Base-by-base conservation (phyloP, 805 yeast species). In the Starmerella vitae region DNA sequence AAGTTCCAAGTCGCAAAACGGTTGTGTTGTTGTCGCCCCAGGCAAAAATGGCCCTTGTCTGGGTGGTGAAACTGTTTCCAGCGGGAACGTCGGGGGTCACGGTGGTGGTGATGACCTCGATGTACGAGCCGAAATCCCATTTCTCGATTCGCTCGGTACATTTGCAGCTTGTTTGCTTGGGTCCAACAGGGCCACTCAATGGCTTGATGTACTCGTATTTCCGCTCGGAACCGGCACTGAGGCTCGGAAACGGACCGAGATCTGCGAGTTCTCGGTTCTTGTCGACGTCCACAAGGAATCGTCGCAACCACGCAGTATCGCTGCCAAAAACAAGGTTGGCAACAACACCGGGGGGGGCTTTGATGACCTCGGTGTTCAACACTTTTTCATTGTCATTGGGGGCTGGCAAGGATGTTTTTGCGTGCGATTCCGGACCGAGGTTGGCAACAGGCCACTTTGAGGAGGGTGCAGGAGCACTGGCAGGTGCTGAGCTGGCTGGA, bases 1-100 rank as follows among this genome's bases (percentile, higher is more conserved):
- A 72, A 5, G 54, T 52, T 4, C 56, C 71, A 81, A n/a, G 85
- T 70, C n/a, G 80, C 59, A 91, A 50, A 34, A 65, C 62, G 4
- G 94, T 78, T 19, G 62, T 56, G 51, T 78, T 81, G 21, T 66
- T 58, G 7, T 63, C 65, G 0, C 67, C 84, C 97, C 98, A 91
- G 3, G 78, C 67, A n/a, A 48, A 31, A 10, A 38, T 39, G 13
- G 42, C 33, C n/a, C 49, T 36, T 12, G 52, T 48, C 39, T 84
- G 60, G 33, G 76, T 63, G 24, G 70, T 66, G 57, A 91, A 91
- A 1, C 81, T 70, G 31, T 69, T 69, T 4, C 99, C 99, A 51
- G 86, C 79, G 0, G 99, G 98, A 13, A 91, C 97, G 54, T 84
- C 91, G 0, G 98, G 99, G 0, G 98, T 86, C 30, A 62, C 64